Evolutionary conservation across 192 early-diverging fungal species (phyloP), one percentile per base, ranked within the genome.

Genomic region (Coemansia sp.): DNA sequence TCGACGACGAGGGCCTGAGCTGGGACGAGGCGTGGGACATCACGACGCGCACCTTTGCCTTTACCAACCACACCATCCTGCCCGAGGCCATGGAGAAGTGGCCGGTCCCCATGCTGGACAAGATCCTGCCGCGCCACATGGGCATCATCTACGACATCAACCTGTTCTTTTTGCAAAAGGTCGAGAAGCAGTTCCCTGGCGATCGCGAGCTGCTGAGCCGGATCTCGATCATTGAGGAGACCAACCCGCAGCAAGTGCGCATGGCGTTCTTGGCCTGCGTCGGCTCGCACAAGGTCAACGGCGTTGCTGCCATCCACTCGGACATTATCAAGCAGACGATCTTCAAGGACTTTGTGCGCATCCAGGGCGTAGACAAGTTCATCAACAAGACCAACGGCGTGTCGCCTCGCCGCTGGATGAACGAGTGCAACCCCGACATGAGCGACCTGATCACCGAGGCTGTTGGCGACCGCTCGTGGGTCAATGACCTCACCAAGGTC

Each of bases 141-240:
- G 92, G 93, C 77, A 95, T 99, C 77, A 98, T 99, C 78, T 99
- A 96, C 74, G 95, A 99, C 77, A 92, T 99, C 87, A 99, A 99
- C 80, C 82, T 99, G 84, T 99, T 89, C 87, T 99, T 99, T 82
- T 77, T 99, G 64, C 97, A 99, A 85, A 82, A 83, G 52, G 95
- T 99, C 21, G 97, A 99, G 83, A 85, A 85, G 73, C 73, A 73
- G 66, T 94, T 84, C 84, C 94, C 94, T 11, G 86, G 85, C 66
- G 95, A 99, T 75, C 93, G 95, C 62, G 90, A 89, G 41, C 76
- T 93, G 25, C 83, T 96, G 43, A 85, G 89, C 64, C 86, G 87
- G 63, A 89, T 98, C 85, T 96, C 94, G 37, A 92, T 97, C 77
- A 98, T 99, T 70, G 94, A 97, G 75, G 97, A 99, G 84, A 73